phyloP scores from a whole-genome alignment of 306 rosid genomes.

The Sphenostylis stenocarpa region DNA sequence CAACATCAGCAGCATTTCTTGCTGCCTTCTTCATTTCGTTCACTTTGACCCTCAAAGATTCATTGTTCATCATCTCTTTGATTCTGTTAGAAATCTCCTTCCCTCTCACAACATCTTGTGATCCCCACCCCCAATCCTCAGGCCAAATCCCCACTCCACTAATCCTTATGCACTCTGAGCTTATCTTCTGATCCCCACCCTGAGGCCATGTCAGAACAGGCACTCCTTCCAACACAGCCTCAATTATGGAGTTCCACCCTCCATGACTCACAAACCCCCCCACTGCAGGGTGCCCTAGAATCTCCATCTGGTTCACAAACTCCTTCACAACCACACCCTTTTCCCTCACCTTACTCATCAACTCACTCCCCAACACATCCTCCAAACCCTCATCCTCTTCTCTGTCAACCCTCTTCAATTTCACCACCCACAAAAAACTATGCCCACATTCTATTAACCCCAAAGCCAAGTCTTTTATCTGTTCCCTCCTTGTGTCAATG shows the following conservation, averaged over 20 bases:
- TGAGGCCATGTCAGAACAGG: conserved; percentile 47
- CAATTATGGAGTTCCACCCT: conserved; percentile 57
- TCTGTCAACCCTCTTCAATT: conserved; percentile 36
- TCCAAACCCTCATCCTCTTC: conserved; percentile 22
- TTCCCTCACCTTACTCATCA: conserved; percentile 29
- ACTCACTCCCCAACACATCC: conserved; percentile 9
- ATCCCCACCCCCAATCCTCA: conserved; percentile 47
- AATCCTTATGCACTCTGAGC: conserved; percentile 29
- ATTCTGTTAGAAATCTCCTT: conserved; percentile 46
- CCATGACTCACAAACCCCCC: conserved; percentile 57
- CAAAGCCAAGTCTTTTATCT: conserved; percentile 43
- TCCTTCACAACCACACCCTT: conserved; percentile 48
- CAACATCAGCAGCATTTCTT: conserved; percentile 27
- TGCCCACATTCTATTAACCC: conserved; percentile 50
- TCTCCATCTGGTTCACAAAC: conserved; percentile 46
- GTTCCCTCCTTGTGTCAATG: conserved; percentile 35
- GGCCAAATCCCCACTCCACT: conserved; percentile 52
- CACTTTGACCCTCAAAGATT: conserved; percentile 20
- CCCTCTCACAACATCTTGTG: conserved; percentile 22
- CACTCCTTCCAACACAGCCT: conserved; percentile 47
- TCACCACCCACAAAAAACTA: conserved; percentile 58
- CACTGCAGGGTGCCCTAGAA: conserved; percentile 41
- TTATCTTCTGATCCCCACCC: conserved; percentile 48
- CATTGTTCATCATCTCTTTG: conserved; percentile 49
- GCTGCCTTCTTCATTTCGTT: conserved; percentile 33